Percentiles rank a stretch among this genome's conserved stretches.
These are phyloP conservation scores for Nakazawaea ernobii DNA, from an alignment of 805 yeast genomes.

Conservation along the genomic window DNA sequence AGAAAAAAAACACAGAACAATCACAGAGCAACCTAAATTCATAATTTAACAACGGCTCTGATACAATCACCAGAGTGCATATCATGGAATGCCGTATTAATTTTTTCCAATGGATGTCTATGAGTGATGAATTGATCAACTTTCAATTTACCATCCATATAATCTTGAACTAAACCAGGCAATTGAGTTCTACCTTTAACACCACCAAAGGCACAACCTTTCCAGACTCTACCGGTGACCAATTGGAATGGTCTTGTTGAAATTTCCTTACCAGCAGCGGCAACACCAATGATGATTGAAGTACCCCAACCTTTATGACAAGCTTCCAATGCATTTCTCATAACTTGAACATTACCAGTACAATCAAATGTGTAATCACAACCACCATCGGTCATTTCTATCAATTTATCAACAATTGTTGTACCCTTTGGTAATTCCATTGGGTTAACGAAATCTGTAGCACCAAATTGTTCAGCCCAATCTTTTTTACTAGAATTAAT, in stretches of 20 bases:
- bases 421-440: constrained; percentile 65
- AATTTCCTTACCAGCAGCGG: constrained; percentile 96
- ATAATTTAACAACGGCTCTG: constrained; percentile 74
- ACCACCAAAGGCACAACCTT: constrained; percentile 99
- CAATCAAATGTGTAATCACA: constrained; percentile 95
- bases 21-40: not conserved
- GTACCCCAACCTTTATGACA: constrained; percentile 99
- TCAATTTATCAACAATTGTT: constrained; percentile 73
- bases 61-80: constrained; percentile 92
- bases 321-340: constrained; percentile 95
- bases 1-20: not conserved
- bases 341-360: constrained; percentile 92
- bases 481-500: constrained; percentile 76
- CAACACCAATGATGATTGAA: constrained; percentile 94
- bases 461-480: constrained; percentile 89
- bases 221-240: constrained; percentile 98
- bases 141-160: constrained; percentile 72
- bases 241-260: constrained; percentile 97
- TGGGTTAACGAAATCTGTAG: constrained; percentile 92
- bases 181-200: constrained; percentile 95
- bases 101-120: constrained; percentile 68
- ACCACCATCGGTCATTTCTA: constrained; percentile 95
- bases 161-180: constrained; percentile 85
- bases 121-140: constrained; percentile 96
- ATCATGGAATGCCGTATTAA: constrained; percentile 88